Conservation (phyloP, 257 asterid genomes). For the Plectranthus barbatus region DNA sequence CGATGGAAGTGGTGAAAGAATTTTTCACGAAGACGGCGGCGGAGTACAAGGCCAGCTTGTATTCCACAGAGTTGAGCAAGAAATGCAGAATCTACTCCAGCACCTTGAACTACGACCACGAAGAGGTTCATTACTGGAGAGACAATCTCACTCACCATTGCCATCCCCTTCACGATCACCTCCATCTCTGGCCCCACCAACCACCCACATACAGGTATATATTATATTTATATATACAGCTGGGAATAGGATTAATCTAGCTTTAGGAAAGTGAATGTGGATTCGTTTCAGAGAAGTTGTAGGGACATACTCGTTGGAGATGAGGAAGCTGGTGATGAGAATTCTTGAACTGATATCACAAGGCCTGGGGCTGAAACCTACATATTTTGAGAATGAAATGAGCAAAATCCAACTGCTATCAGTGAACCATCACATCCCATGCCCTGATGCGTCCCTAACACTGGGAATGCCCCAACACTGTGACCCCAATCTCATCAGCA, state of each 20-base stretch:
- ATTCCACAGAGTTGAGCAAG: constrained; percentile 16
- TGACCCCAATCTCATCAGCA: constrained; percentile 59
- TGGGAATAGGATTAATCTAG: no score
- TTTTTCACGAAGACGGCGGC: constrained; percentile 34
- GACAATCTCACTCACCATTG: constrained; percentile 55
- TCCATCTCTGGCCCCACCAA: constrained; percentile 42
- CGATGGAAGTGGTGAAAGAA: constrained; percentile 35
- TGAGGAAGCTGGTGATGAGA: constrained; percentile 27
- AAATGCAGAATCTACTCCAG: constrained; percentile 52
- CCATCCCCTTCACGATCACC: constrained; percentile 39
- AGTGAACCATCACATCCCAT: constrained; percentile 59
- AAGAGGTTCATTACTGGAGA: constrained; percentile 53
- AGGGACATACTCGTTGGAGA: constrained; percentile 31
- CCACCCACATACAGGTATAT: constrained; percentile 45
- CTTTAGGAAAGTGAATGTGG: no score
- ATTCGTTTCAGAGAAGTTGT: constrained; percentile 44
- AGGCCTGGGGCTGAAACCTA: constrained; percentile 37
- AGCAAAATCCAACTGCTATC: constrained; percentile 37
- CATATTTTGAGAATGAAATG: constrained; percentile 33
- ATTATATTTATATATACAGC: no score
- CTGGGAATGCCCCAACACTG: constrained; percentile 55
- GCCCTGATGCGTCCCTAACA: constrained; percentile 65
- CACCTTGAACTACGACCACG: constrained; percentile 35
- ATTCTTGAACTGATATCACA: constrained; percentile 40
- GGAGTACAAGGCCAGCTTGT: constrained; percentile 32